These are phyloP conservation scores for Chlorophyllum brunneum DNA, from an alignment of 768 basidiomycete genomes.

Conservation along the genomic window DNA sequence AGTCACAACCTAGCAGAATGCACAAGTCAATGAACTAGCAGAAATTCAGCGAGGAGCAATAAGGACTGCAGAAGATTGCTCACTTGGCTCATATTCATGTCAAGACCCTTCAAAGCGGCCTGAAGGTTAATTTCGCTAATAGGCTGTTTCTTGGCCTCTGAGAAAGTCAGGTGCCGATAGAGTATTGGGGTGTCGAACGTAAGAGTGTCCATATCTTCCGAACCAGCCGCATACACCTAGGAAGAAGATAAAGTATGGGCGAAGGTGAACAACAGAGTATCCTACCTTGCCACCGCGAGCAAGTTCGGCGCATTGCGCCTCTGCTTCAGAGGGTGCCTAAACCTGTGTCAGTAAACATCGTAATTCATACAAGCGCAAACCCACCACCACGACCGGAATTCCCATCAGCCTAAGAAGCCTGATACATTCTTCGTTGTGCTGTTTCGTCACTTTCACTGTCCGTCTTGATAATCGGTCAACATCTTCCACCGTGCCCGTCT, in stretches of 20 bases:
- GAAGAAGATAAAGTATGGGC: not conserved
- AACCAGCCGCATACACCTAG: slow-evolving; percentile 94
- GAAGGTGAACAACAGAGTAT: not conserved
- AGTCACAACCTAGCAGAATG: slow-evolving; percentile 95
- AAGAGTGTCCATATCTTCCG: slow-evolving; percentile 99
- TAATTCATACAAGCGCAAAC: slow-evolving; percentile 22
- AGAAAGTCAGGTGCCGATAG: slow-evolving; percentile 94
- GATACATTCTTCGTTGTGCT: slow-evolving; percentile 96
- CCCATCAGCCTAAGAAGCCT: slow-evolving; percentile 90
- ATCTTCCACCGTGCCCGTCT: slow-evolving; percentile 91
- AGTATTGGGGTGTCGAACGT: slow-evolving; percentile 92
- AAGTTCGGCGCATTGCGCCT: slow-evolving; percentile 97
- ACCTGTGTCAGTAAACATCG: slow-evolving; percentile 6
- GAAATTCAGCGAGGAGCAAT: not conserved
- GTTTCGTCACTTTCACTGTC: slow-evolving; percentile 90
- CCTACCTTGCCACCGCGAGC: slow-evolving; percentile 90
- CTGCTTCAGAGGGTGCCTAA: slow-evolving; percentile 97
- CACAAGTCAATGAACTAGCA: slow-evolving; percentile 92
- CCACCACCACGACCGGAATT: slow-evolving; percentile 88
- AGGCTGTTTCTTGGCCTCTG: slow-evolving; percentile 95
- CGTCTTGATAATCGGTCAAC: slow-evolving; percentile 86
- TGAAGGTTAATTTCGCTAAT: slow-evolving; percentile 89
- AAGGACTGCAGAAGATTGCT: not conserved
- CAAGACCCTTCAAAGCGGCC: slow-evolving; percentile 80
- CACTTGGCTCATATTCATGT: slow-evolving; percentile 91